Percentiles rank a stretch among this genome's conserved stretches.
Evolutionary conservation across 768 basidiomycete species (phyloP).

Genomic region (Mycena leptocephala): DNA sequence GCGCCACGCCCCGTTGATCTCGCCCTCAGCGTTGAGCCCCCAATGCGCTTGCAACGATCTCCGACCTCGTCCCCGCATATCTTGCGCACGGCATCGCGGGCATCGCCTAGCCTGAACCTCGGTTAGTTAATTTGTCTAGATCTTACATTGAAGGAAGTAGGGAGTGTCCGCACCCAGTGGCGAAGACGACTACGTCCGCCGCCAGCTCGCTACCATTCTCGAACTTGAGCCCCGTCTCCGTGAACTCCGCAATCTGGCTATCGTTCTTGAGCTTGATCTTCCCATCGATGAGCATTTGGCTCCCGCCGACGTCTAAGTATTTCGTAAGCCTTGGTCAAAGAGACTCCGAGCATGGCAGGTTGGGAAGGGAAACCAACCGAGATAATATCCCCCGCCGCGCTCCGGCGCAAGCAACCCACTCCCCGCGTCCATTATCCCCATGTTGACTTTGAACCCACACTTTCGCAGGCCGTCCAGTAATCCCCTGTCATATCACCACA

Average conservation of each 20-base stretch:
- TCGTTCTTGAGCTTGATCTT: constrained; percentile 84
- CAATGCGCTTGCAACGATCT: constrained; percentile 68
- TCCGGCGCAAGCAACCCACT: constrained; percentile 55
- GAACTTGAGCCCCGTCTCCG: constrained; percentile 62
- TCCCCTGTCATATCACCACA: constrained; percentile 44
- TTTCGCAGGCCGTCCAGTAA: constrained; percentile 63
- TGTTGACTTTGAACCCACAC: constrained; percentile 63
- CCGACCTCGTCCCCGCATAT: constrained; percentile 67
- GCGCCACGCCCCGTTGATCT: constrained; percentile 66
- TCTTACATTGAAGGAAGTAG: too few relatives aligned
- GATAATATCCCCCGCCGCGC: constrained; percentile 69
- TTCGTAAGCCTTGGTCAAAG: neutral
- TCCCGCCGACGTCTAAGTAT: constrained; percentile 68
- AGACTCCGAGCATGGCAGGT: neutral
- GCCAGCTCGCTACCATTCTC: constrained; percentile 63
- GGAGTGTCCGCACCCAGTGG: constrained; percentile 64
- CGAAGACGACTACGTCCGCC: constrained; percentile 74
- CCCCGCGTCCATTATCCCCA: constrained; percentile 62
- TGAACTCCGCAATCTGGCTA: constrained; percentile 62
- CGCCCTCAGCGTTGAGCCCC: constrained; percentile 78
- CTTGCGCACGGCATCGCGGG: constrained; percentile 53
- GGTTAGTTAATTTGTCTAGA: too few relatives aligned
- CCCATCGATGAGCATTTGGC: constrained; percentile 74
- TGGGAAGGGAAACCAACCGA: constrained; percentile 53
- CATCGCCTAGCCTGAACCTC: constrained; percentile 68